phyloP scores from a whole-genome alignment of 139 green algal genomes.

The Desmodesmus armatus region DNA sequence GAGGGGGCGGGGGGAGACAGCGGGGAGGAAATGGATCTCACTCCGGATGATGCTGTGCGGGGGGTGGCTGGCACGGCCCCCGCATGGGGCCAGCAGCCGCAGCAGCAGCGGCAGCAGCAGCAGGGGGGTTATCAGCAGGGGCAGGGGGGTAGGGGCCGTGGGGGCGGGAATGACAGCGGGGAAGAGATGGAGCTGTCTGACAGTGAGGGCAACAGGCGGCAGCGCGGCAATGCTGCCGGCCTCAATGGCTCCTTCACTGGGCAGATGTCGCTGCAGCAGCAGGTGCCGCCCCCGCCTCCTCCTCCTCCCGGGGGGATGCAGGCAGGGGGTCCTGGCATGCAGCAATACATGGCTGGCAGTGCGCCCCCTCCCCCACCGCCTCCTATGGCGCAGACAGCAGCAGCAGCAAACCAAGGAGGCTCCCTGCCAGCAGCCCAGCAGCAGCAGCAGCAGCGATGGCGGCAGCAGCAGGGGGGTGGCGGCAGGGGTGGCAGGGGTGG shows the following conservation, averaged over 20 bases:
- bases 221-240: neutral
- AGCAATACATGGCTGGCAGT: too few relatives aligned
- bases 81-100: conserved; percentile 5
- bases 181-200: neutral
- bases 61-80: too few relatives aligned
- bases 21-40: neutral
- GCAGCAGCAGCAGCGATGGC: neutral
- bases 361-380: too few relatives aligned
- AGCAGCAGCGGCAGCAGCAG: conserved; percentile 24
- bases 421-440: neutral
- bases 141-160: too few relatives aligned
- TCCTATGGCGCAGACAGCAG: too few relatives aligned
- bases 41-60: neutral
- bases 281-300: neutral
- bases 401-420: neutral
- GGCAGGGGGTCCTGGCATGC: too few relatives aligned
- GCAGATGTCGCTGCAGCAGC: neutral
- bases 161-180: neutral
- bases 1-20: neutral
- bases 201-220: neutral
- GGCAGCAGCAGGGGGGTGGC: neutral
- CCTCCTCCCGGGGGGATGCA: too few relatives aligned
- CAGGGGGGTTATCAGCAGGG: neutral
- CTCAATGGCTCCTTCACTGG: neutral
- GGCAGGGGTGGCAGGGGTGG: neutral